A percentile compares a stretch with the other conserved stretches of the same genome.
Conservation (phyloP, 257 asterid species). For the Gardenia jasminoides region DNA sequence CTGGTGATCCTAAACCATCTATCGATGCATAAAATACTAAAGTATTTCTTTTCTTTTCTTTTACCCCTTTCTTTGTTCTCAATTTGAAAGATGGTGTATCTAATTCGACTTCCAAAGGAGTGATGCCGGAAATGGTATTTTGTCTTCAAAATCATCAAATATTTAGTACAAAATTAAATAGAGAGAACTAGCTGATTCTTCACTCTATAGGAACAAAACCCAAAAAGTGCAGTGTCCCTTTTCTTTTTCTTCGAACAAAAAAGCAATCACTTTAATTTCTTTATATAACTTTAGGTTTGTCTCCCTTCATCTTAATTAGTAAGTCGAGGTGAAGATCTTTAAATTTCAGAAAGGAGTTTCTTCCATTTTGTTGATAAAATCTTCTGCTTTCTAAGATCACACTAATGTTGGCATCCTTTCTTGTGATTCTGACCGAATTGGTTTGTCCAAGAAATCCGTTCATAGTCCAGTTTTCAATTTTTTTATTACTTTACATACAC, state of each 20-base stretch:
- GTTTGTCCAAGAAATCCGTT: background rate
- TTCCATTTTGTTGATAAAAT: background rate
- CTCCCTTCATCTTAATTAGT: background rate
- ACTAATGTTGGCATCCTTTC: background rate
- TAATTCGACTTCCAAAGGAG: too few relatives aligned
- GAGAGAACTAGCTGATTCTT: background rate
- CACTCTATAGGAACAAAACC: too few relatives aligned
- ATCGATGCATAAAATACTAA: background rate
- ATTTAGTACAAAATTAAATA: background rate
- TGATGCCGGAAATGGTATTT: too few relatives aligned
- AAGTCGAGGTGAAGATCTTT: background rate
- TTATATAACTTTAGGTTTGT: background rate
- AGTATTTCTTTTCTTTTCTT: too few relatives aligned
- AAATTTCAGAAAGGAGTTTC: background rate
- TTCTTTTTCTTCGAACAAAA: too few relatives aligned
- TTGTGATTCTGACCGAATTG: too few relatives aligned
- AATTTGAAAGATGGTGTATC: too few relatives aligned
- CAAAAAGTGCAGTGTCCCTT: too few relatives aligned
- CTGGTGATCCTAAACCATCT: background rate
- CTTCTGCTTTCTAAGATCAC: background rate
- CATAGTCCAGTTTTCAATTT: too few relatives aligned
- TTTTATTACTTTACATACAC: too few relatives aligned
- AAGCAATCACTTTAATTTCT: too few relatives aligned
- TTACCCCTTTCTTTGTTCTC: too few relatives aligned
- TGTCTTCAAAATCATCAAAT: background rate